Evolutionary conservation across 2,329 filamentous ascomycete genomes (phyloP).

Genomic region (Ophiostoma pallidulum): DNA sequence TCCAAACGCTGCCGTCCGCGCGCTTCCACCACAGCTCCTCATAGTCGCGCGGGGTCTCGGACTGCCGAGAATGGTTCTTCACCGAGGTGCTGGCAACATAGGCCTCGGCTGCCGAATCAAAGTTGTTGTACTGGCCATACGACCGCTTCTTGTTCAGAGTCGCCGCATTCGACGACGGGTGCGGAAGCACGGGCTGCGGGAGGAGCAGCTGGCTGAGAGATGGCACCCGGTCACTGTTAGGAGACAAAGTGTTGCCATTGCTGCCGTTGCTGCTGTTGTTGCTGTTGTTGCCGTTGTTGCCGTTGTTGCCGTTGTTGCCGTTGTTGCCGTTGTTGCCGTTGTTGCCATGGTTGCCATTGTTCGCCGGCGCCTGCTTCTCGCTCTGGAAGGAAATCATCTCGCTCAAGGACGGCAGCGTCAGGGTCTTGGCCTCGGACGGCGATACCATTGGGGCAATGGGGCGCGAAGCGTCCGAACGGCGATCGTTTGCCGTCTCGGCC

Average conservation of each 20-base stretch:
- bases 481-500: slow-evolving; percentile 2
- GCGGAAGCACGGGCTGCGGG: slow-evolving; percentile 9
- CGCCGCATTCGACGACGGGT: background rate
- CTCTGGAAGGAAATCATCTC: slow-evolving; percentile 15
- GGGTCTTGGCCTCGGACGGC: slow-evolving; percentile 10
- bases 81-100: slow-evolving; percentile 6
- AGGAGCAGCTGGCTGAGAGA: slow-evolving; percentile 16
- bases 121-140: slow-evolving; percentile 16
- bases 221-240: slow-evolving; percentile 13
- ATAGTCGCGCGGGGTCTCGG: slow-evolving; percentile 1
- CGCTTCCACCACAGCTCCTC: slow-evolving; percentile 18
- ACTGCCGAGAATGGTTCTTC: slow-evolving; percentile 18
- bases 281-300: too few species aligned
- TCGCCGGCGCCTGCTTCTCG: slow-evolving; percentile 7
- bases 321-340: too few species aligned
- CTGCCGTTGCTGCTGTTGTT: too few species aligned
- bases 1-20: slow-evolving; percentile 16
- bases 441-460: slow-evolving; percentile 4
- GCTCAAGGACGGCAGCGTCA: slow-evolving; percentile 17
- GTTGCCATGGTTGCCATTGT: too few species aligned
- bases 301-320: too few species aligned
- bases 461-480: background rate
- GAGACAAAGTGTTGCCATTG: slow-evolving; percentile 1
- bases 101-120: slow-evolving; percentile 7
- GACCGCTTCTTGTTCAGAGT: slow-evolving; percentile 15